These are phyloP conservation scores for Aspergillus diversus DNA, from an alignment of 495 filamentous ascomycete species.

Conservation along the genomic window DNA sequence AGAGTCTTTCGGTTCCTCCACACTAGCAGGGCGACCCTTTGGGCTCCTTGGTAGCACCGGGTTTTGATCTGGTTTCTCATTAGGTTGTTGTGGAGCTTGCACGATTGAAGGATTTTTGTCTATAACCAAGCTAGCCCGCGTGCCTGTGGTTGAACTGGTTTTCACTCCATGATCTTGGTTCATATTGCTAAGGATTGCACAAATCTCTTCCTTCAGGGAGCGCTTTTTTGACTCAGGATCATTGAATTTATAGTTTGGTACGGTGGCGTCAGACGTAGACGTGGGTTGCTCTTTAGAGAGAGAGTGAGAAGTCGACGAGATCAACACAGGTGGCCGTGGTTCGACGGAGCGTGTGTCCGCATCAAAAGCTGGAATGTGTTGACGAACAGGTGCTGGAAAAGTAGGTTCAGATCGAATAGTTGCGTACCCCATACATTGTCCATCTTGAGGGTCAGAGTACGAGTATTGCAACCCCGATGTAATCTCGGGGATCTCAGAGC, in stretches of 20 bases:
- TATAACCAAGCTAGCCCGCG: not conserved
- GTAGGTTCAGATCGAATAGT: slow-evolving; percentile 15
- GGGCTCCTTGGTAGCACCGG: not conserved
- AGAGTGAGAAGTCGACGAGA: not conserved
- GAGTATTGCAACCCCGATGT: slow-evolving; percentile 15
- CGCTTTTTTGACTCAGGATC: slow-evolving; percentile 5
- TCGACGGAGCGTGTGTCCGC: not conserved
- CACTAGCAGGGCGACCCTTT: not conserved
- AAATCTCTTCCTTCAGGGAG: slow-evolving; percentile 16
- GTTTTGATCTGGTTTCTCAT: not conserved
- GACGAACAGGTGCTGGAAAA: not conserved
- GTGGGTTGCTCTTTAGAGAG: not conserved
- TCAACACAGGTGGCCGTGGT: not conserved
- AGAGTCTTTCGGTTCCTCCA: not conserved
- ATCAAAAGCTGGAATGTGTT: slow-evolving; percentile 5
- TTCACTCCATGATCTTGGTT: not conserved
- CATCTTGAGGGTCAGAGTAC: not conserved
- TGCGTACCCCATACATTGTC: not conserved
- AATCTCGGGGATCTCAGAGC: slow-evolving; percentile 17
- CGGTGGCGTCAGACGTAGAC: not conserved
- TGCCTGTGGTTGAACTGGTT: slow-evolving; percentile 2
- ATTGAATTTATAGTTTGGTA: not conserved
- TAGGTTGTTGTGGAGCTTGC: not conserved
- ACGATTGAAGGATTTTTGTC: not conserved
- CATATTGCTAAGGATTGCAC: slow-evolving; percentile 16